phyloP scores from a whole-genome alignment of 2,329 filamentous ascomycete species.

The Zymoseptoria brevis region DNA sequence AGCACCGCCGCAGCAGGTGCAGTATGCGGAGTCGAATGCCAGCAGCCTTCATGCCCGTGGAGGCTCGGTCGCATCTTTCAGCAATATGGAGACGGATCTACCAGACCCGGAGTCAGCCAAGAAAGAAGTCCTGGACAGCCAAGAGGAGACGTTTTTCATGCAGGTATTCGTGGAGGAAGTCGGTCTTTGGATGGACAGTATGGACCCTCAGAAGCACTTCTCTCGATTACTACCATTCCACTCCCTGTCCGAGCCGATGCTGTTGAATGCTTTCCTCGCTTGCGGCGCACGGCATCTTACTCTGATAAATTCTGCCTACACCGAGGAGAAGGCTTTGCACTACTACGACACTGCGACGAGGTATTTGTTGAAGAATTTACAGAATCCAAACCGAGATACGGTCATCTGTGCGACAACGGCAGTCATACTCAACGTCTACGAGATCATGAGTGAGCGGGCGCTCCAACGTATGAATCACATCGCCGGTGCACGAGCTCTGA shows the following conservation, averaged over 20 bases:
- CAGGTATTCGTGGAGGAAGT: conserved; percentile 88
- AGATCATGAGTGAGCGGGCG: conserved; percentile 79
- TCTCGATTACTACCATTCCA: conserved; percentile 76
- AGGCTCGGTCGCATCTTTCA: conserved; percentile 28
- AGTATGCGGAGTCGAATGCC: conserved; percentile 22
- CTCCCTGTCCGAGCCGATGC: conserved; percentile 73
- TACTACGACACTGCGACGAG: conserved; percentile 84
- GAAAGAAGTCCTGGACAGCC: conserved; percentile 59
- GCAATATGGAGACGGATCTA: conserved; percentile 28
- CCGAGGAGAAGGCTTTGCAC: conserved; percentile 66
- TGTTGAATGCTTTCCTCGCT: conserved; percentile 79
- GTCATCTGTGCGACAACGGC: conserved; percentile 80
- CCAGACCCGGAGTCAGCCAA: conserved; percentile 37
- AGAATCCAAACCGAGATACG: conserved; percentile 77
- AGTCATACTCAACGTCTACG: conserved; percentile 83
- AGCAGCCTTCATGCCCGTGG: conserved; percentile 2
- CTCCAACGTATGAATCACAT: conserved; percentile 83
- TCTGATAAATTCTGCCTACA: conserved; percentile 60
- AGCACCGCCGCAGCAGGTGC: conserved; percentile 18
- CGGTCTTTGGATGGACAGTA: conserved; percentile 86
- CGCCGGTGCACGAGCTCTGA: conserved; percentile 72
- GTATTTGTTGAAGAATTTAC: conserved; percentile 65
- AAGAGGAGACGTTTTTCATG: conserved; percentile 81
- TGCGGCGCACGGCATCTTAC: conserved; percentile 79
- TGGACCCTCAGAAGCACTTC: conserved; percentile 79